Evolutionary conservation across 768 basidiomycete species (phyloP).

Genomic region (Leccinum olivaceopallidum): DNA sequence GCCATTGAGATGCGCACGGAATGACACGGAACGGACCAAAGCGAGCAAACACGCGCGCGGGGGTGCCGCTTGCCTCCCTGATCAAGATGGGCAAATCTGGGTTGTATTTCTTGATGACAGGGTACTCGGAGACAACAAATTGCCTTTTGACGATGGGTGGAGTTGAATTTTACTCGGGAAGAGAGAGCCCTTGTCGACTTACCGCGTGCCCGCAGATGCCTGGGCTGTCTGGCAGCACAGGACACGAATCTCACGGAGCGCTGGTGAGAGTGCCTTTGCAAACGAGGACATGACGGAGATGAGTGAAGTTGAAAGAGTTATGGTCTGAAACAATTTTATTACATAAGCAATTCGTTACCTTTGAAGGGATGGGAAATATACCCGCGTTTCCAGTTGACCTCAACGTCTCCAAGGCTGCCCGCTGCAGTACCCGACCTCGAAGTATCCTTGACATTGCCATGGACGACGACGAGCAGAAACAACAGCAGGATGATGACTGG

Average conservation of each 20-base stretch:
- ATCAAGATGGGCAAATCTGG: slow-evolving; percentile 85
- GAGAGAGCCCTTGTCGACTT: slow-evolving; percentile 22
- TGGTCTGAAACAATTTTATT: slow-evolving; percentile 12
- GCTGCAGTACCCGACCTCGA: slow-evolving; percentile 15
- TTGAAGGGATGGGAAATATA: slow-evolving; percentile 7
- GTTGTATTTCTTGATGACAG: slow-evolving; percentile 76
- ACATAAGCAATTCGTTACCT: slow-evolving; percentile 27
- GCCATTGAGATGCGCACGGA: slow-evolving; percentile 13
- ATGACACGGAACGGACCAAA: slow-evolving; percentile 61
- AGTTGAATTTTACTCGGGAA: neutral
- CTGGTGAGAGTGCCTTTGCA: slow-evolving; percentile 72
- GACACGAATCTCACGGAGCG: slow-evolving; percentile 78
- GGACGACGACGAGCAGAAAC: slow-evolving; percentile 57
- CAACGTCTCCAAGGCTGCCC: slow-evolving; percentile 18
- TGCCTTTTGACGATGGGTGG: slow-evolving; percentile 49
- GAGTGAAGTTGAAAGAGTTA: slow-evolving; percentile 10
- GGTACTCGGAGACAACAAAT: slow-evolving; percentile 76
- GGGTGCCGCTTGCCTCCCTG: slow-evolving; percentile 76
- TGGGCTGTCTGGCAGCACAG: slow-evolving; percentile 76
- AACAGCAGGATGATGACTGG: slow-evolving; percentile 77
- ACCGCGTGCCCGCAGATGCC: slow-evolving; percentile 83
- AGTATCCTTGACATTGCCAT: slow-evolving; percentile 28
- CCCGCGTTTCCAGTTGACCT: slow-evolving; percentile 19
- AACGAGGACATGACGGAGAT: slow-evolving; percentile 56
- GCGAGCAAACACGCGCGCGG: slow-evolving; percentile 80